phyloP scores from a whole-genome alignment of 2,329 filamentous ascomycete genomes.

The Aureobasidium leucospermi region DNA sequence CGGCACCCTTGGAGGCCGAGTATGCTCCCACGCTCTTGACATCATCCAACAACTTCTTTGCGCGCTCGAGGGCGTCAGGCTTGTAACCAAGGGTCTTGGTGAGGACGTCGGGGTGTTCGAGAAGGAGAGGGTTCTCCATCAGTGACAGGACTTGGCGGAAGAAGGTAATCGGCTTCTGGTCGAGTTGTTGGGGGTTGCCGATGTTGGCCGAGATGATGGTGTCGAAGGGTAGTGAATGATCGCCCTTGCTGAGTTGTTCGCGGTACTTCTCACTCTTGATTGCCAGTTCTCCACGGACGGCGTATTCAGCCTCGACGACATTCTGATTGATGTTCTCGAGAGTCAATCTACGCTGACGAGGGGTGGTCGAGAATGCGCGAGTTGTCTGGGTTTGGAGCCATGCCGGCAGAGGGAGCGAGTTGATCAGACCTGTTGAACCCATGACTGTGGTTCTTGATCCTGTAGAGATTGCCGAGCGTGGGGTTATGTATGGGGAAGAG shows the following conservation, averaged over 20 bases:
- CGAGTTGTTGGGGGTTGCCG: conserved; percentile 96
- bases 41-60: conserved; percentile 69
- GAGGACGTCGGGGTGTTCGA: conserved; percentile 77
- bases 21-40: conserved; percentile 93
- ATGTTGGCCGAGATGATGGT: conserved; percentile 96
- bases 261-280: conserved; percentile 90
- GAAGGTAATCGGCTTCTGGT: conserved; percentile 98
- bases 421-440: not conserved
- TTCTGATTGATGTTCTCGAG: conserved; percentile 88
- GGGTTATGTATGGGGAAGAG: not conserved
- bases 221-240: conserved; percentile 68
- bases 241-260: conserved; percentile 54
- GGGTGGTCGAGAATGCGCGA: conserved; percentile 11
- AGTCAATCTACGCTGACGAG: conserved; percentile 42
- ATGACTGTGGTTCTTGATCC: not conserved
- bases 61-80: conserved; percentile 78
- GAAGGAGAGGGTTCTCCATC: conserved; percentile 78
- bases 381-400: not conserved
- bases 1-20: conserved; percentile 85
- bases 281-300: conserved; percentile 90
- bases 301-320: conserved; percentile 83
- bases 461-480: not conserved
- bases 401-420: not conserved
- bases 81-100: conserved; percentile 74
- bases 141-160: conserved; percentile 94